Evolutionary conservation across 805 yeast genomes (phyloP), one percentile per base, ranked within the genome.

Genomic region (Wickerhamomyces tratensis): DNA sequence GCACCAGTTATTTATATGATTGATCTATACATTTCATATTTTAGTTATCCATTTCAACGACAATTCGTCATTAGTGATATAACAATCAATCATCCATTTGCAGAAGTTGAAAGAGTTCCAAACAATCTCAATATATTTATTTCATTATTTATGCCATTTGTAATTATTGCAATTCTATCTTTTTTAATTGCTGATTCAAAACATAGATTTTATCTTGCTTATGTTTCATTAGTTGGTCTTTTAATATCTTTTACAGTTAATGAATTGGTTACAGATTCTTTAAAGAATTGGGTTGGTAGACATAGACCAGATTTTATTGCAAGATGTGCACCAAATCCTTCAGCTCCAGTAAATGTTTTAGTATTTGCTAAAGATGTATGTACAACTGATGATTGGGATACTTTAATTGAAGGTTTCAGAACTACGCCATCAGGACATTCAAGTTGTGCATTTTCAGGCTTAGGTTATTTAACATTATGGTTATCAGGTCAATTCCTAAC

Each of bases 261-360:
- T 29, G 69, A 77, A 36, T 65, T 82, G 29, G 54, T 83, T 41
- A 86, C 95, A 4, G 86, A 86, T 54, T 65, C 80, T 13, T 58
- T 86, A 46, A 91, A 91, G 64, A 79, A 82, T 56, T 78, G 85
- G 77, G 76, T 91, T 43, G 97, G 96, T 5, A 74, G 96, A 56
- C 86, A 82, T 47, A 71, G 98, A 46, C 98, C 98, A 0, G 98
- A 91, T 62, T 86, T 89, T 57, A 62, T 91, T 41, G 86, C 88
- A 6, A 72, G 98, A 51, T 91, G 98, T 60, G 57, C 71, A 20
- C 96, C 96, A 5, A 65, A 63, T 31, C 60, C 62, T 2, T 79
- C 66, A 40, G 71, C 89, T 0, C 81, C 88, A 1, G 50, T 64
- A 15, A 67, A 76, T 51, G 64, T 69, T 1, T 50, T 80, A 51